Evolutionary conservation across 306 rosid species (phyloP), one percentile per base, ranked within the genome.

Genomic region (Acmispon strigosus): DNA sequence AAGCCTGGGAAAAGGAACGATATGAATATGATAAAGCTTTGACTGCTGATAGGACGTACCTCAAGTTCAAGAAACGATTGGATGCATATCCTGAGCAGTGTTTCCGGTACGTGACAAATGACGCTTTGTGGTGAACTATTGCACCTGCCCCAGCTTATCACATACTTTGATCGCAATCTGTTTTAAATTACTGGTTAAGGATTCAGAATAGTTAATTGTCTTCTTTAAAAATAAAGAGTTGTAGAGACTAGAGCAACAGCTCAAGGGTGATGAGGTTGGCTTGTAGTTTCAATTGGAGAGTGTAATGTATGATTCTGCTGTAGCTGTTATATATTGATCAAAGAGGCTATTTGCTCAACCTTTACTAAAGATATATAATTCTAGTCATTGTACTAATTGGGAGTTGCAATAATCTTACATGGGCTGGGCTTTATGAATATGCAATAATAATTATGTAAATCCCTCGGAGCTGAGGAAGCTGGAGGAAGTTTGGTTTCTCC

Each of bases 11-110:
- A 15, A 87, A 80, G 45, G 98, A 93, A 74, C 78, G 70, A 0
- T 90, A 88, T 76, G 98, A 88, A 74, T 85, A 93, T 83, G 98
- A 90, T 80, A 85, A 81, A 85, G 92, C 97, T 47, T 81, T 90
- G 87, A 80, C 82, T 37, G 96, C 89, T 43, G 96, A 90, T 76
- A 84, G 98, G 75, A 84, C 86, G 43, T 93, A 87, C 88, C 89
- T 93, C 53, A 90, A 93, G 87, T 93, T 93, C 81, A 88, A 85
- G 85, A 90, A 90, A 74, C 88, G 86, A 58, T 37, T 93, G 84
- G 94, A 88, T 83, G 93, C 90, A 1, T 61, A 42, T 67, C 97
- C 96, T 32, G 86, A 90, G 52, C 98, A 93, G 77, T 93, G 98
- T 84, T 88, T 90, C 76, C 88, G 98, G 98, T 90, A 76, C 34